Evolutionary conservation across 345 rosid genomes (phyloP), one percentile per base, ranked within the genome.

Genomic region (Heritiera fomes): DNA sequence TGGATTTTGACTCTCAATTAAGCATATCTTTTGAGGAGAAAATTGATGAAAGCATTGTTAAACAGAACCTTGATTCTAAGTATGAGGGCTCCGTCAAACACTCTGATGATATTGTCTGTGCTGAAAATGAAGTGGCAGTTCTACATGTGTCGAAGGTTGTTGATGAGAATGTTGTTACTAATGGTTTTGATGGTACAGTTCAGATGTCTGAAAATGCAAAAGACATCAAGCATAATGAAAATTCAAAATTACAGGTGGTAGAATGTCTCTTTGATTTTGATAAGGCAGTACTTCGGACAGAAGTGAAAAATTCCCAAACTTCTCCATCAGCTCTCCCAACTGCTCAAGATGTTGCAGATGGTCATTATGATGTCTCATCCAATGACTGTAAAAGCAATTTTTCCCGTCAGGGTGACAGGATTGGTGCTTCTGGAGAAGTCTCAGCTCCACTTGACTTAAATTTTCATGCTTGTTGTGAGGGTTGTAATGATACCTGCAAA

Each of bases 1-100:
- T 73, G 50, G 64, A 55, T 10, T 55, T 73, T 38, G 64, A 73
- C 34, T 40, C 62, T 41, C 38, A 55, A 72, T 38, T 64, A 6
- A 55, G 34, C 49, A 38, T 6, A 18, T 40, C 28, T 55, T 55
- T n/a, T 3, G 63, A 73, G 62, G 76, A 18, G 76, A 73, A 56
- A 73, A 40, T 23, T 73, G 49, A 73, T 55, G 76, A 73, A n/a
- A 38, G 32, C 64, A 38, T 73, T 73, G 34, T n/a, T 55, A 55
- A 73, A 40, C 50, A 5, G 49, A 73, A 40, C 34, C 34, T 55
- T 73, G 76, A 73, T 55, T 34, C 63, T 72, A 71, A 50, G 46
- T 38, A 32, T 15, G 76, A 55, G 62, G 76, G 18, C 38, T 72
- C 76, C 18, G 76, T 53, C 76, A 72, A 72, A 72, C 63, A 34